Conservation (phyloP, 2,329 filamentous ascomycete species). For the Nothopassalora personata region DNA sequence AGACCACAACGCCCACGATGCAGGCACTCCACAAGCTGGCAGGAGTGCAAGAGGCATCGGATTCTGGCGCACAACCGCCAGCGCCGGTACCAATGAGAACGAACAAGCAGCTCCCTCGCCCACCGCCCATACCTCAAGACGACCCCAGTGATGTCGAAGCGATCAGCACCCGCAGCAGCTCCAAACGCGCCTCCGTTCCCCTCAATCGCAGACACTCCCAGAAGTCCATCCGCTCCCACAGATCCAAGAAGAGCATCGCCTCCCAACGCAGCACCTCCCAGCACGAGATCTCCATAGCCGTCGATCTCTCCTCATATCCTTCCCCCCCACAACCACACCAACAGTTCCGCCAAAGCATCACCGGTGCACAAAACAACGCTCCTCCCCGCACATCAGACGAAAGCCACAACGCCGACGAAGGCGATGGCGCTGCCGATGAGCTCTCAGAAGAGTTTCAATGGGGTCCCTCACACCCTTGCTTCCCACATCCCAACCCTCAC, state of each 20-base stretch:
- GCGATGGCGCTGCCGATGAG: conserved; percentile 36
- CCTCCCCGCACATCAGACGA: background rate
- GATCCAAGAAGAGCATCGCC: conserved; percentile 6
- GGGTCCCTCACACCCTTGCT: conserved; percentile 92
- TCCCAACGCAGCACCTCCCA: background rate
- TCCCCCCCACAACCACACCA: conserved; percentile 2
- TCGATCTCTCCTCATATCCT: conserved; percentile 3
- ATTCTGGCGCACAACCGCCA: conserved; percentile 18
- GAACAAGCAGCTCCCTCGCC: conserved; percentile 18
- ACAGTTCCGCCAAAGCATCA: background rate
- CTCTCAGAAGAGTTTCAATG: conserved; percentile 63
- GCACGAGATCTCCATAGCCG: conserved; percentile 3
- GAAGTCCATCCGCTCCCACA: conserved; percentile 22
- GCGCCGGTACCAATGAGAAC: conserved; percentile 6
- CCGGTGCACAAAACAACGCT: background rate
- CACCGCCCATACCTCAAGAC: conserved; percentile 23
- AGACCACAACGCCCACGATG: conserved; percentile 17
- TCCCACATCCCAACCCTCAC: conserved; percentile 87
- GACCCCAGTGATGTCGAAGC: conserved; percentile 12
- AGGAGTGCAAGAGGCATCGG: conserved; percentile 30
- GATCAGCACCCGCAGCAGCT: conserved; percentile 6
- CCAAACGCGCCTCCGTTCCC: conserved; percentile 29
- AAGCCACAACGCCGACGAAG: conserved; percentile 3
- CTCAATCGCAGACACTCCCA: conserved; percentile 28
- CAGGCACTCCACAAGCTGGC: conserved; percentile 33